Conservation (phyloP, 73 alveolate genomes). For the Paramecium pentaurelia region DNA sequence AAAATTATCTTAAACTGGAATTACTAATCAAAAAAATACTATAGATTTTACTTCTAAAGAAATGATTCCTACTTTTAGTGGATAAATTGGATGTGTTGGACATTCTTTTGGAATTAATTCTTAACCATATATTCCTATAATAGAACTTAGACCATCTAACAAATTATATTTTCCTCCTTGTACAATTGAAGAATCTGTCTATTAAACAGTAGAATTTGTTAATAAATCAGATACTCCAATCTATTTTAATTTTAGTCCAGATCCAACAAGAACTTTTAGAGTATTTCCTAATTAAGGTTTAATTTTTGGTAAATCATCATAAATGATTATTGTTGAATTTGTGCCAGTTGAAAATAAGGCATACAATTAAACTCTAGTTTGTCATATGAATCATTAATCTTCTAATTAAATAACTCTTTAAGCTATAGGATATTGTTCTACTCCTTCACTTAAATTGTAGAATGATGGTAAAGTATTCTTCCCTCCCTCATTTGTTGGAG, state of each 20-base stretch:
- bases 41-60: constrained; percentile 23
- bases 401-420: constrained; percentile 80
- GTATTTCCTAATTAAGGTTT: constrained; percentile 90
- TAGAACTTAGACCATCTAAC: constrained; percentile 89
- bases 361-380: constrained; percentile 86
- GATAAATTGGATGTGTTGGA: constrained; percentile 85
- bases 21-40: constrained; percentile 11
- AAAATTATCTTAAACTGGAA: constrained; percentile 10
- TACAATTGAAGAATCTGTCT: constrained; percentile 89
- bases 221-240: constrained; percentile 97
- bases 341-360: constrained; percentile 86
- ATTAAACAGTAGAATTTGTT: constrained; percentile 87
- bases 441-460: constrained; percentile 88
- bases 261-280: constrained; percentile 91
- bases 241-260: constrained; percentile 85
- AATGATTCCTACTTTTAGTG: constrained; percentile 77
- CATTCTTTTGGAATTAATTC: constrained; percentile 95
- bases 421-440: constrained; percentile 91
- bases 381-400: constrained; percentile 88
- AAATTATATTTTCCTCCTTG: constrained; percentile 92
- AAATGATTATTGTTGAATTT: constrained; percentile 89
- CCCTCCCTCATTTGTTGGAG: constrained; percentile 97
- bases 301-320: constrained; percentile 91
- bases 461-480: constrained; percentile 92
- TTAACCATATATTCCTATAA: constrained; percentile 95